Evolutionary conservation across 2,329 filamentous ascomycete genomes (phyloP).

Genomic region (Aspergillus sp.): DNA sequence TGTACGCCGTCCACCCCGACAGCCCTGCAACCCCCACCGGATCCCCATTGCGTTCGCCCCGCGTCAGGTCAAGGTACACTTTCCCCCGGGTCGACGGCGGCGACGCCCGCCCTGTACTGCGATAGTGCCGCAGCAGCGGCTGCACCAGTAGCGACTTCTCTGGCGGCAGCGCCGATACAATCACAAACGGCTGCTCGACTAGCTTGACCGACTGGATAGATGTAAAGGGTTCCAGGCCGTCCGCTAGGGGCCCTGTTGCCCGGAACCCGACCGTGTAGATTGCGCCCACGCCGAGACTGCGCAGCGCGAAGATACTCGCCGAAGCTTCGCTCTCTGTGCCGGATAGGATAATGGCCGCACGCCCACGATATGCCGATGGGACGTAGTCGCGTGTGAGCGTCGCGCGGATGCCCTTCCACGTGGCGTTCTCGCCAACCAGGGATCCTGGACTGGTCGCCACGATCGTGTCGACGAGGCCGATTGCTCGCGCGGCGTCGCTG

Average conservation of each 20-base stretch:
- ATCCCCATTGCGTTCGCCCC: conserved; percentile 66
- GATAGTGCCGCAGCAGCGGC: conserved; percentile 73
- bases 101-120: conserved; percentile 42
- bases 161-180: conserved; percentile 74
- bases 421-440: conserved; percentile 76
- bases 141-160: conserved; percentile 78
- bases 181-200: conserved; percentile 75
- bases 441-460: conserved; percentile 53
- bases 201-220: conserved; percentile 78
- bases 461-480: conserved; percentile 80
- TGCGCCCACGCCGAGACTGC: conserved; percentile 71
- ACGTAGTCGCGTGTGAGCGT: conserved; percentile 79
- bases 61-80: conserved; percentile 78
- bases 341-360: conserved; percentile 73
- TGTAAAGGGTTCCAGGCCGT: conserved; percentile 63
- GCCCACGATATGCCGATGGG: conserved; percentile 74
- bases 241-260: conserved; percentile 57
- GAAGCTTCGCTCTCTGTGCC: conserved; percentile 73
- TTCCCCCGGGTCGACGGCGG: conserved; percentile 51
- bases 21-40: conserved; percentile 68
- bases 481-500: conserved; percentile 74
- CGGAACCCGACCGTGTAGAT: conserved; percentile 84
- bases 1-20: conserved; percentile 77
- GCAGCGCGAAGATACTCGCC: conserved; percentile 74
- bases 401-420: conserved; percentile 81